A percentile compares a stretch with the other conserved stretches of the same genome.
Evolutionary conservation across 495 filamentous ascomycete species (phyloP).

Genomic region (Talaromyces liani): DNA sequence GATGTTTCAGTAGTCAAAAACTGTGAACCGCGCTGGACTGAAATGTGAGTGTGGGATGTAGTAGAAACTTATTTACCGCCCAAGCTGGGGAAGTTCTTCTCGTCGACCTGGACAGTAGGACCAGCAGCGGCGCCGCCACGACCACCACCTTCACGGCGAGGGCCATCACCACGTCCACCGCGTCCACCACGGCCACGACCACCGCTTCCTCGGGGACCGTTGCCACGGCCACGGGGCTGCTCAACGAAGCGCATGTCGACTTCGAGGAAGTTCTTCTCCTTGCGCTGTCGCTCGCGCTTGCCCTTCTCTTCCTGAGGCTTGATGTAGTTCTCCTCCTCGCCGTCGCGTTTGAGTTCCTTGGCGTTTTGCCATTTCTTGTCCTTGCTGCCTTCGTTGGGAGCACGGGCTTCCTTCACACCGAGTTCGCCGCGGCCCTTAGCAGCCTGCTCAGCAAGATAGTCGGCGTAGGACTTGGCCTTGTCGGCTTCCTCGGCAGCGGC

Average conservation of each 20-base stretch:
- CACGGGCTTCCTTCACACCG: slow-evolving; percentile 62
- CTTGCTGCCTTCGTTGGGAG: slow-evolving; percentile 85
- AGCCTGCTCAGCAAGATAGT: slow-evolving; percentile 82
- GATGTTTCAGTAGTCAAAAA: not conserved
- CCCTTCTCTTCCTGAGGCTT: slow-evolving; percentile 67
- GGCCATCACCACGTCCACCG: slow-evolving; percentile 41
- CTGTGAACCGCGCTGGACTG: not conserved
- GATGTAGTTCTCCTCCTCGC: slow-evolving; percentile 70
- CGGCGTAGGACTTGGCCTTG: slow-evolving; percentile 77
- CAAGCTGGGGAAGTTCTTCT: slow-evolving; percentile 47
- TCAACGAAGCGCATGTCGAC: slow-evolving; percentile 79
- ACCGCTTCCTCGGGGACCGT: slow-evolving; percentile 25
- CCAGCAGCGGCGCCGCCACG: slow-evolving; percentile 18
- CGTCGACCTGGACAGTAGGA: slow-evolving; percentile 31
- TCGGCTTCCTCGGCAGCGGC: slow-evolving; percentile 61
- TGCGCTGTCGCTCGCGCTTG: slow-evolving; percentile 82
- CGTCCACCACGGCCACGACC: slow-evolving; percentile 43
- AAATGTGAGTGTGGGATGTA: not conserved
- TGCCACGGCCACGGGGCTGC: slow-evolving; percentile 37
- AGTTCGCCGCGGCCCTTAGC: slow-evolving; percentile 73
- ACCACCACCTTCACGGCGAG: slow-evolving; percentile 37
- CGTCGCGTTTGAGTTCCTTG: slow-evolving; percentile 65
- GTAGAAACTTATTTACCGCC: slow-evolving; percentile 31
- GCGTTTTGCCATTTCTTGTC: slow-evolving; percentile 90
- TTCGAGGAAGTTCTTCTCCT: slow-evolving; percentile 82